Conservation (phyloP, 2,329 filamentous ascomycete genomes). For the Phyllosticta citriasiana region DNA sequence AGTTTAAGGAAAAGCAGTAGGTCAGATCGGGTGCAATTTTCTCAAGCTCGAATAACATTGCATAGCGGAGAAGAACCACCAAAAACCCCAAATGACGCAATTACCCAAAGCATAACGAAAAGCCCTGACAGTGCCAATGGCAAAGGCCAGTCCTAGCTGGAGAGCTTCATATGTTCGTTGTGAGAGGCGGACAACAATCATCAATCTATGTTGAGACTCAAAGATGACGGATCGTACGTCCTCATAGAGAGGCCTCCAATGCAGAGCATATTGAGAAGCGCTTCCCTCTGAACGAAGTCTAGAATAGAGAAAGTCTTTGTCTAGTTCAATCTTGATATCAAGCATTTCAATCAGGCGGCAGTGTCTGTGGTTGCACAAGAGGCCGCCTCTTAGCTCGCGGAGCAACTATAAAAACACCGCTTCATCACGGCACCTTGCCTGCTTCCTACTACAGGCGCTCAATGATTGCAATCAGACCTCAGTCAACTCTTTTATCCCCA, state of each 20-base stretch:
- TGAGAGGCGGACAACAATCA: neutral
- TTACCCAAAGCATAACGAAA: neutral
- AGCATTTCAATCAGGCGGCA: neutral
- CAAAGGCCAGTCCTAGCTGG: neutral
- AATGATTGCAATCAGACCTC: neutral
- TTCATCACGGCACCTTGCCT: neutral
- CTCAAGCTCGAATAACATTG: neutral
- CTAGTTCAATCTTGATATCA: neutral
- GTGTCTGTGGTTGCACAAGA: neutral
- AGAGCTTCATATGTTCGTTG: neutral
- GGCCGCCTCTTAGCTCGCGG: neutral
- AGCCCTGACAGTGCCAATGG: neutral
- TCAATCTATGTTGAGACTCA: neutral
- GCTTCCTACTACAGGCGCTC: neutral
- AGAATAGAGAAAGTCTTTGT: neutral
- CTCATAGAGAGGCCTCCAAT: neutral
- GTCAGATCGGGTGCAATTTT: neutral
- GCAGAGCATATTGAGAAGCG: neutral
- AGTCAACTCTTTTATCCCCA: neutral
- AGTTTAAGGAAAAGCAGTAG: neutral
- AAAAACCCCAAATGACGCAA: neutral
- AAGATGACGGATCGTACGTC: neutral
- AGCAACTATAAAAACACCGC: neutral
- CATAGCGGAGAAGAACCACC: neutral
- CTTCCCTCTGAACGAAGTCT: neutral